Evolutionary conservation across 495 filamentous ascomycete species (phyloP), one percentile per base, ranked within the genome.

Genomic region (Tuber umbilicatum): DNA sequence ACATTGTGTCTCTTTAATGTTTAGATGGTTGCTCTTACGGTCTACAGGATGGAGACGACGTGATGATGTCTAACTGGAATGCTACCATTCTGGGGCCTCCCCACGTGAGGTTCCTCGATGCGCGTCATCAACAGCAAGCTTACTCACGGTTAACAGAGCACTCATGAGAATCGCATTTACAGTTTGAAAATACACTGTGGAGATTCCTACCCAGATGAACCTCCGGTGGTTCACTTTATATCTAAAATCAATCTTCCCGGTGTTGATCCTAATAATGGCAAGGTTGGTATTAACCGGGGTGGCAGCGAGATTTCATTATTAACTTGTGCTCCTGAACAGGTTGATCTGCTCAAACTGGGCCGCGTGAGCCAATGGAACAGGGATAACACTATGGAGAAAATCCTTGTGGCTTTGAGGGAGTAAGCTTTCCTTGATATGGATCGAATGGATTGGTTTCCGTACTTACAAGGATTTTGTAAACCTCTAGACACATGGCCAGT

Each of bases 31-130:
- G 94, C 87, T 98, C 95, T 5, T 98, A 97, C 79, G 95, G 95
- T 80, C 90, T 98, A 64, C 92, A 92, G 72, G 93, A 98, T 84
- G 92, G 93, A 39, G 94, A 97, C 81, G 95, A 99, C 81, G 88
- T 97, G 80, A 89, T 94, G 85, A 97, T 99, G 94, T 93, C 92
- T 75, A 93, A 97, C 88, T 99, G 95, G 95, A 97, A 96, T 78
- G 95, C 93, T 71, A 98, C 95, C 1, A 97, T 99, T 78, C 89
- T 97, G 70, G 95, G 95, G 0, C 95, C 95, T 79, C 95, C 96
- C 80, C 96, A 99, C 83, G 95, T 97, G 86, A 78, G 91, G 86
- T 45, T 76, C 55, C 38, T 73, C 17, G 10, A 27, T n/a, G 35
- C 2, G 35, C 42, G 50, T 41, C 23, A 39, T 31, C 2, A 35